These are phyloP conservation scores for Apodospora peruviana DNA, from an alignment of 495 filamentous ascomycete species.

Conservation along the genomic window DNA sequence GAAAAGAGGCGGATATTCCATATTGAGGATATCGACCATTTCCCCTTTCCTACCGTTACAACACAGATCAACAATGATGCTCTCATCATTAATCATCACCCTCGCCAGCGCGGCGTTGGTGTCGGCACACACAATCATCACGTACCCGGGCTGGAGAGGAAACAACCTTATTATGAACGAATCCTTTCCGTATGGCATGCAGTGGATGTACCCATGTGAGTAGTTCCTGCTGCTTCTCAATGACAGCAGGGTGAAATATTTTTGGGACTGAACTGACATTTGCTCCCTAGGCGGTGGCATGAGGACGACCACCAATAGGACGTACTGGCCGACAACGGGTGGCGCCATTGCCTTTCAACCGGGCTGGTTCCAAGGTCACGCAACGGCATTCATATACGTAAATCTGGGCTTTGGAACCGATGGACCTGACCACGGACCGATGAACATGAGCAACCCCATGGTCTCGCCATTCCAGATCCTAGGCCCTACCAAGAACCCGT, in stretches of 20 bases:
- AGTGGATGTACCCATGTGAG: conserved; percentile 98
- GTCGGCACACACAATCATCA: conserved; percentile 80
- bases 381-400: conserved; percentile 80
- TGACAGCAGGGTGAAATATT: not conserved
- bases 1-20: not conserved
- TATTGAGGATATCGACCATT: not conserved
- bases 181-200: conserved; percentile 86
- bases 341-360: conserved; percentile 85
- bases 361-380: conserved; percentile 90
- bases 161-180: conserved; percentile 83
- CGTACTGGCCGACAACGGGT: conserved; percentile 83
- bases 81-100: conserved; percentile 45
- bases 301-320: conserved; percentile 71
- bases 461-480: conserved; percentile 77
- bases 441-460: conserved; percentile 88
- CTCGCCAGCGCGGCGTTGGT: conserved; percentile 48
- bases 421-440: conserved; percentile 51
- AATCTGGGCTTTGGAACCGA: conserved; percentile 84
- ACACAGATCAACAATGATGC: conserved; percentile 28
- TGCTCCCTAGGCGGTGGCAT: conserved; percentile 72
- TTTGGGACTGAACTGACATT: conserved; percentile 9
- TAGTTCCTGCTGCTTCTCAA: conserved; percentile 4
- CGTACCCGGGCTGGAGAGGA: conserved; percentile 91
- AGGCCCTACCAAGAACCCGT: conserved; percentile 75
- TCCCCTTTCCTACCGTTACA: not conserved